These are phyloP conservation scores for Geosmithia morbida DNA, from an alignment of 2,329 filamentous ascomycete species.

Conservation along the genomic window DNA sequence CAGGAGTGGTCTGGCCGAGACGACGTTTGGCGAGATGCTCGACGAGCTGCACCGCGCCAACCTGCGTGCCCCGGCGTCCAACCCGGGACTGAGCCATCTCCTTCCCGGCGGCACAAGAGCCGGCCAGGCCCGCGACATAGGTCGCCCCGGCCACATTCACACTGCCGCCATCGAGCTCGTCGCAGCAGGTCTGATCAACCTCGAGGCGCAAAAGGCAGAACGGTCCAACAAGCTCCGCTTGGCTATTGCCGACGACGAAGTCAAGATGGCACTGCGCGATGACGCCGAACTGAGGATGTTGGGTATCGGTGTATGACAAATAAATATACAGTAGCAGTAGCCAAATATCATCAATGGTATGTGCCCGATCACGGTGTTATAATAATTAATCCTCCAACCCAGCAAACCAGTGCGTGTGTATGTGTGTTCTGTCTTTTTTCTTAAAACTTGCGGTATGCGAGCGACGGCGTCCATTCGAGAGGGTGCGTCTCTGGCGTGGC, in stretches of 20 bases:
- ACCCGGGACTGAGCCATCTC: conserved; percentile 21
- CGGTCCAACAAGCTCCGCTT: conserved; percentile 77
- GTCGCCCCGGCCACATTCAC: conserved; percentile 33
- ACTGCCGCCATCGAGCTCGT: conserved; percentile 69
- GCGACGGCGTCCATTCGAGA: conserved; percentile 76
- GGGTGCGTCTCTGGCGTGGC: conserved; percentile 88
- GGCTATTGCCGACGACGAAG: conserved; percentile 79
- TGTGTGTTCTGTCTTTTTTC: not conserved
- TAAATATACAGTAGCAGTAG: conserved; percentile 2
- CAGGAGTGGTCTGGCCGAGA: conserved; percentile 74
- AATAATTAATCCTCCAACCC: not conserved
- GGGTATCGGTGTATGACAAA: conserved; percentile 36
- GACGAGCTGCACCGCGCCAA: conserved; percentile 48
- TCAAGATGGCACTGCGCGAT: conserved; percentile 74
- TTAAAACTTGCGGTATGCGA: conserved; percentile 64
- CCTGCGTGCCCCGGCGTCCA: conserved; percentile 17
- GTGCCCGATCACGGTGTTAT: not conserved
- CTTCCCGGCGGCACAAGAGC: conserved; percentile 13
- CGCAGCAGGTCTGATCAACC: conserved; percentile 73
- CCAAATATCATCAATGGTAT: not conserved
- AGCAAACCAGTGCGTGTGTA: not conserved
- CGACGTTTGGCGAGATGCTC: conserved; percentile 74
- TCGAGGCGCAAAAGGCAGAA: conserved; percentile 71
- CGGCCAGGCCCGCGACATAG: conserved; percentile 7
- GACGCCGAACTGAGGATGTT: conserved; percentile 76